Conservation (phyloP, 306 rosid species). For the Dicorynia guianensis region DNA sequence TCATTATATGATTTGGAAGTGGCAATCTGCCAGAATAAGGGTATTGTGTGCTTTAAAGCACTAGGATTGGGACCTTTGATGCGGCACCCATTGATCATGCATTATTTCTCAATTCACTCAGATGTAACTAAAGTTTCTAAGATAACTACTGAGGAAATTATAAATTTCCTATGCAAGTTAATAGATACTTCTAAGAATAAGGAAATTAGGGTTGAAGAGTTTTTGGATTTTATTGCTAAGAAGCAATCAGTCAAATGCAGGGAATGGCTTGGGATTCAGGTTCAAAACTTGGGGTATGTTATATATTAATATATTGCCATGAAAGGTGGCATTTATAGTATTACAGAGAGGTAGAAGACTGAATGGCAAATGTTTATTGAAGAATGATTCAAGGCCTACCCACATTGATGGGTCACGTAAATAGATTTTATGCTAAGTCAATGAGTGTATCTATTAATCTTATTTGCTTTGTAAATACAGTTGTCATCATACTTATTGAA, state of each 20-base stretch:
- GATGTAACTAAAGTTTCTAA: slow-evolving; percentile 61
- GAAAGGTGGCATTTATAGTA: background rate
- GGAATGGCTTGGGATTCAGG: slow-evolving; percentile 80
- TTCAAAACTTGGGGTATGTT: slow-evolving; percentile 81
- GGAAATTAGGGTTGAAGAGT: slow-evolving; percentile 57
- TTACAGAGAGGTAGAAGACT: slow-evolving; percentile 4
- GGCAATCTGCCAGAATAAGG: slow-evolving; percentile 77
- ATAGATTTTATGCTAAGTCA: slow-evolving; percentile 2
- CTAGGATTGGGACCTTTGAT: slow-evolving; percentile 86
- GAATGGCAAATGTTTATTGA: slow-evolving; percentile 11
- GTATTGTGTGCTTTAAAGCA: slow-evolving; percentile 69
- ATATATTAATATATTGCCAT: slow-evolving; percentile 32
- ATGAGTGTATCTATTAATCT: background rate
- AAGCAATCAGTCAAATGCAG: slow-evolving; percentile 55
- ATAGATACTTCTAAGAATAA: slow-evolving; percentile 35
- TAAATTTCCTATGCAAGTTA: slow-evolving; percentile 54
- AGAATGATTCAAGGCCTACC: slow-evolving; percentile 21
- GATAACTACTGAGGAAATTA: slow-evolving; percentile 66
- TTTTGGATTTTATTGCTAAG: slow-evolving; percentile 75
- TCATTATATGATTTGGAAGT: slow-evolving; percentile 81
- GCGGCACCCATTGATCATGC: slow-evolving; percentile 75
- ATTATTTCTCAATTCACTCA: slow-evolving; percentile 67
- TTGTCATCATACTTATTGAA: no score
- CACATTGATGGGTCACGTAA: background rate
- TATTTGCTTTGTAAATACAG: no score